Base-by-base conservation (phyloP, 768 basidiomycete species). In the Rhodocollybia butyracea region DNA sequence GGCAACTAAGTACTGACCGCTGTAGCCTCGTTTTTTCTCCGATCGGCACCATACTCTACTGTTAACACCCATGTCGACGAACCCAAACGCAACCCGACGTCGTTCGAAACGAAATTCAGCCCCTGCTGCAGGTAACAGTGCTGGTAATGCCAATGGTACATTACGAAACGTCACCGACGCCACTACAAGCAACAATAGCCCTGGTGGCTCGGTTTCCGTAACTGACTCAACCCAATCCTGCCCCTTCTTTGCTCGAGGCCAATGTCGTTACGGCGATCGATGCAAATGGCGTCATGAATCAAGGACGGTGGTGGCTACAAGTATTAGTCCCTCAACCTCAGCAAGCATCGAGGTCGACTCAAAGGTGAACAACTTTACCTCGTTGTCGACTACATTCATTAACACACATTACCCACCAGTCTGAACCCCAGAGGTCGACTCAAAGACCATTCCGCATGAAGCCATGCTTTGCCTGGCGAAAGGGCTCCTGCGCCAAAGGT, bases 401-500 rank as follows among this genome's bases (percentile, higher is more conserved):
- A 21, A 40, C 17, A 13, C 39, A n/a, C 39, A 40, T 3, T 7
- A 46, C 19, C 26, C 45, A 17, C 30, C 12, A 17, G 17, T 13
- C 3, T 19, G 17, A 29, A 30, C 30, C 26, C 5, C 13, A 34
- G 21, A 22, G 7, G 34, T 43, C 19, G 12, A 12, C 15, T 31
- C 19, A 3, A 53, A 5, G 15, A 5, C 51, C 7, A 1, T 22
- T 13, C 5, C 38, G 11, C 5, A 12, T 30, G 13, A 31, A 53
- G 27, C 56, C 39, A 21, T 56, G 55, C 30, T 50, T 39, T 32
- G 61, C 66, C 48, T 73, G 74, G 76, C 19, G 65, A 46, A 64
- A 64, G 50, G 75, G 76, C 40, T 65, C 63, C 7, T 77, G 76
- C 61, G 55, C 61, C 51, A 70, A 61, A 57, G 75, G 74, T 17